Evolutionary conservation across 1,139 yeast species (phyloP).

Genomic region (Kurtzmaniella natalensis): DNA sequence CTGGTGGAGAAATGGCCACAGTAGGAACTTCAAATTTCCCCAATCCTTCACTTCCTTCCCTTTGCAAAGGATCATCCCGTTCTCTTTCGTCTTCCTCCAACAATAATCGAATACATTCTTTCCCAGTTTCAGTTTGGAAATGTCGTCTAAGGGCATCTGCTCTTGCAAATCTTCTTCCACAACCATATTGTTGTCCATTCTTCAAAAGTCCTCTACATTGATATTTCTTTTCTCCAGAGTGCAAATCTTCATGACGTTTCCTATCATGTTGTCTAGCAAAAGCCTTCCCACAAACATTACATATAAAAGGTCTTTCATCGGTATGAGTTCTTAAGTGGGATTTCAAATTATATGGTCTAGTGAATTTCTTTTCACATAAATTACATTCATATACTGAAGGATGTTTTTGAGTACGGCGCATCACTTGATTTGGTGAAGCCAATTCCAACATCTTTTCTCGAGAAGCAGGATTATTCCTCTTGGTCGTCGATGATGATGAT

Average conservation of each 20-base stretch:
- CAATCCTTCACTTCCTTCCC: conserved; percentile 5
- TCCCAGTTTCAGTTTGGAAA: conserved; percentile 91
- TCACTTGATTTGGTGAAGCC: conserved; percentile 48
- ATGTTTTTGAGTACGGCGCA: conserved; percentile 64
- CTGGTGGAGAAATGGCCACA: conserved; percentile 40
- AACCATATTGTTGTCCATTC: conserved; percentile 76
- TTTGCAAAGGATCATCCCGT: conserved; percentile 3
- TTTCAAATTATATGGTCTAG: conserved; percentile 87
- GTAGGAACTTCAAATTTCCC: conserved; percentile 20
- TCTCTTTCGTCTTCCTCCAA: conserved; percentile 56
- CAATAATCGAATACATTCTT: conserved; percentile 70
- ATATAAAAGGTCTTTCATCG: conserved; percentile 85
- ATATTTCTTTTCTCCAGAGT: conserved; percentile 84
- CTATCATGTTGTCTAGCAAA: conserved; percentile 96
- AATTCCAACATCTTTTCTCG: conserved; percentile 62
- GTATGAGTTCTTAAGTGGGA: conserved; percentile 93
- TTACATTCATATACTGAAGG: conserved; percentile 82
- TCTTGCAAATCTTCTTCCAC: conserved; percentile 89
- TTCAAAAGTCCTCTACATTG: conserved; percentile 74
- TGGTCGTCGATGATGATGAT: too few species aligned
- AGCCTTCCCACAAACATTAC: conserved; percentile 86
- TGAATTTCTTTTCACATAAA: conserved; percentile 79
- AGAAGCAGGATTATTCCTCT: conserved; percentile 18
- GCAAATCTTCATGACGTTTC: conserved; percentile 89
- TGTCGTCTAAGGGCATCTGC: conserved; percentile 95